Percentiles rank a stretch among this genome's conserved stretches.
Evolutionary conservation across 306 rosid species (phyloP).

Genomic region (Benincasa hispida): DNA sequence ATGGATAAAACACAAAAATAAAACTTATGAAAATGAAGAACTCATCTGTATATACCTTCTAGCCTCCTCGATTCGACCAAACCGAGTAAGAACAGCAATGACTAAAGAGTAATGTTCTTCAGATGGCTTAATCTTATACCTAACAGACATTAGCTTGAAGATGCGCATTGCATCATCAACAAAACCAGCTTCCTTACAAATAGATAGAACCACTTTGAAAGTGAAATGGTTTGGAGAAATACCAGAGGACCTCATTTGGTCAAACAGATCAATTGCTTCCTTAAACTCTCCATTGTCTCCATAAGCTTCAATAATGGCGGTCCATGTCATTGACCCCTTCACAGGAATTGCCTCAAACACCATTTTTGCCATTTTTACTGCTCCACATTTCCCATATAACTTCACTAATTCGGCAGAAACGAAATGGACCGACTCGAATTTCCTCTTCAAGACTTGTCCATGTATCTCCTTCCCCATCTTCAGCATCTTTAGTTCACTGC

Average conservation of each 20-base stretch:
- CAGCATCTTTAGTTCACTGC: conserved; percentile 31
- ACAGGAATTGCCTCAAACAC: conserved; percentile 38
- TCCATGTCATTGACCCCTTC: conserved; percentile 74
- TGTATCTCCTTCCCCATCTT: conserved; percentile 73
- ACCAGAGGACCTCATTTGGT: conserved; percentile 33
- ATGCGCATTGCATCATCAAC: conserved; percentile 46
- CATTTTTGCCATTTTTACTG: conserved; percentile 28
- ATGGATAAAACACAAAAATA: neutral
- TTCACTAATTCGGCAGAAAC: conserved; percentile 51
- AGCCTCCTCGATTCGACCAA: conserved; percentile 49
- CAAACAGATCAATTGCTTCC: conserved; percentile 44
- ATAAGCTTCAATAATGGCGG: conserved; percentile 60
- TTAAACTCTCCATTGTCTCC: conserved; percentile 32
- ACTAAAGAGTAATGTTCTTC: conserved; percentile 37
- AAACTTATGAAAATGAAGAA: conserved; percentile 24
- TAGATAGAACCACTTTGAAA: conserved; percentile 44
- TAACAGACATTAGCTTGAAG: conserved; percentile 38
- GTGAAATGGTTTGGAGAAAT: conserved; percentile 50
- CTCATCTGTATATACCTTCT: conserved; percentile 33
- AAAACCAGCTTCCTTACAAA: conserved; percentile 58
- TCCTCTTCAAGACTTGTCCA: conserved; percentile 51
- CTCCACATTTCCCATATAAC: conserved; percentile 54
- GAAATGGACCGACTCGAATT: conserved; percentile 33
- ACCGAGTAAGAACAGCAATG: conserved; percentile 40
- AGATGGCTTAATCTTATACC: conserved; percentile 36